Percentiles rank a stretch among this genome's conserved stretches.
These are phyloP conservation scores for Sugiyamaella americana DNA, from an alignment of 805 yeast genomes.

Conservation along the genomic window DNA sequence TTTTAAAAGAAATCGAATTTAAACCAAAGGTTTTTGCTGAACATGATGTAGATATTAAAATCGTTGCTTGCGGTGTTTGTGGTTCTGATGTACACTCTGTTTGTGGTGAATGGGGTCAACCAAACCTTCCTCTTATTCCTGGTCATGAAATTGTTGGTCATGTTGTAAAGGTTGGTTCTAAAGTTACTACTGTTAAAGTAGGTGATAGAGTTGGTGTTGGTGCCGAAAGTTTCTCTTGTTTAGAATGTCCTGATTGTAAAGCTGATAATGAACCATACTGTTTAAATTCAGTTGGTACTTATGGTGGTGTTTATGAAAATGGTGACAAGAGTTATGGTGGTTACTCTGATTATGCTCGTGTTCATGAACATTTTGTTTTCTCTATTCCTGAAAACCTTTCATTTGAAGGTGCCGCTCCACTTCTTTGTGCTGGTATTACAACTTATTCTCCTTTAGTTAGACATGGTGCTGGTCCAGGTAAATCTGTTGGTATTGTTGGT, in stretches of 20 bases:
- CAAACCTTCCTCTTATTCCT: slow-evolving; percentile 36
- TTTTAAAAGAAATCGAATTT: slow-evolving; percentile 47
- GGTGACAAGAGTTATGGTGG: slow-evolving; percentile 61
- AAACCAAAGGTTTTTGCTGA: slow-evolving; percentile 43
- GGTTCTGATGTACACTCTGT: slow-evolving; percentile 53
- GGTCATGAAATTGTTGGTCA: slow-evolving; percentile 44
- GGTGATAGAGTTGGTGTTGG: slow-evolving; percentile 83
- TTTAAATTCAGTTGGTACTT: slow-evolving; percentile 32
- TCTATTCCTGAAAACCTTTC: slow-evolving; percentile 53
- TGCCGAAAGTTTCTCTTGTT: slow-evolving; percentile 59
- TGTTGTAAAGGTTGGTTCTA: slow-evolving; percentile 46
- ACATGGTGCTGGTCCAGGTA: slow-evolving; percentile 44
- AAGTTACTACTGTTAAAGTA: slow-evolving; percentile 43
- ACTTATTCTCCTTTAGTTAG: slow-evolving; percentile 57
- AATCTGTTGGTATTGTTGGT: slow-evolving; percentile 54
- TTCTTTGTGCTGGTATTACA: slow-evolving; percentile 75
- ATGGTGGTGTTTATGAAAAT: slow-evolving; percentile 2
- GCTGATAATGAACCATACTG: slow-evolving; percentile 42
- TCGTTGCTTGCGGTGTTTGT: slow-evolving; percentile 39
- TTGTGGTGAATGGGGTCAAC: slow-evolving; percentile 46
- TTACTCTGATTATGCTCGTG: slow-evolving; percentile 59
- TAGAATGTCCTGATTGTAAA: slow-evolving; percentile 54
- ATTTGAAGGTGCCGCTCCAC: slow-evolving; percentile 57
- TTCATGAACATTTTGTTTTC: slow-evolving; percentile 56
- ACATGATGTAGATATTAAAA: slow-evolving; percentile 31